A percentile compares a stretch with the other conserved stretches of the same genome.
These are phyloP conservation scores for Hypoxylon crocopeplum DNA, from an alignment of 495 filamentous ascomycete species.

Conservation along the genomic window DNA sequence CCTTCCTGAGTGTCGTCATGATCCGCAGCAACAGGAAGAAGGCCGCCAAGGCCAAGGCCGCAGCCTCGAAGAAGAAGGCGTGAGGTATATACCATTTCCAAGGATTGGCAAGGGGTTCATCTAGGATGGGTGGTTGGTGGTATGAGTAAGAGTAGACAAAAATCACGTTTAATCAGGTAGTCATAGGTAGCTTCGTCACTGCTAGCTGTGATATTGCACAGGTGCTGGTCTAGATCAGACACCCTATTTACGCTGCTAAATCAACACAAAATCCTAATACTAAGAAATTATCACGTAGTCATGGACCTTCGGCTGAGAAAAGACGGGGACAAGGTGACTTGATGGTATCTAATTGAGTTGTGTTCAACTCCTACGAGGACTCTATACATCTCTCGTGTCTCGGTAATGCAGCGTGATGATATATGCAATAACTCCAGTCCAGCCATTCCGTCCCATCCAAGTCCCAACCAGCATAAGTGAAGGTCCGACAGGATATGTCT, in stretches of 20 bases:
- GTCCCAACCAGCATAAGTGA: slow-evolving; percentile 32
- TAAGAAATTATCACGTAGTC: slow-evolving; percentile 8
- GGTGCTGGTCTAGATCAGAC: neutral
- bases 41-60: slow-evolving; percentile 86
- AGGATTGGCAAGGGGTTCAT: neutral
- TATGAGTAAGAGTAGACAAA: neutral
- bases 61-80: slow-evolving; percentile 73
- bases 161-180: neutral
- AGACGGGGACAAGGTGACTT: slow-evolving; percentile 28
- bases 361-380: slow-evolving; percentile 23
- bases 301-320: neutral
- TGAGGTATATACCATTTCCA: slow-evolving; percentile 19
- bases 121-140: too few relatives aligned
- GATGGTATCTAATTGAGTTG: slow-evolving; percentile 40
- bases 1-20: slow-evolving; percentile 97
- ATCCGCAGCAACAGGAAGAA: slow-evolving; percentile 98
- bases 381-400: slow-evolving; percentile 30
- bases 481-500: slow-evolving; percentile 17
- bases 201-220: neutral
- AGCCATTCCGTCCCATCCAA: slow-evolving; percentile 18
- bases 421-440: slow-evolving; percentile 41
- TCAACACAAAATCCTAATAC: neutral
- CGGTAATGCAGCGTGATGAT: slow-evolving; percentile 30
- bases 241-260: neutral
- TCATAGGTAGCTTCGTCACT: neutral